Evolutionary conservation across 2,329 filamentous ascomycete genomes (phyloP), one percentile per base, ranked within the genome.

Genomic region (Tothia fuscella): DNA sequence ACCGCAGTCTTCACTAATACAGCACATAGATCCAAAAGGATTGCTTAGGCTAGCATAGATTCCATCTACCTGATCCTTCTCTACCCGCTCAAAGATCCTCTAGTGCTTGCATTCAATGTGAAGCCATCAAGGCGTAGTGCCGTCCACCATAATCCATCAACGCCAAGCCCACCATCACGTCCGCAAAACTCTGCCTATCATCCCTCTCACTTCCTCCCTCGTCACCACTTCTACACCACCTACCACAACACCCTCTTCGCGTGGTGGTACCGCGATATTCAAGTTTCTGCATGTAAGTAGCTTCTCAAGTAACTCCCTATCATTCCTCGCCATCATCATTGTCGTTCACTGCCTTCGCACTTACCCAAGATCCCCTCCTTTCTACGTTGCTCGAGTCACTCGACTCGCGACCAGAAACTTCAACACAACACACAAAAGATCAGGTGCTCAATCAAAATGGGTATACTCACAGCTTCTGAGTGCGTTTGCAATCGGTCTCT

Each of bases 231-330:
- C 21, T 26, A 26, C 21, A 37, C 17, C 22, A 21, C 28, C 35
- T 17, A 10, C 35, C 35, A 37, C 35, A 19, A 37, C n/a, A 9
- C 26, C 35, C 35, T 19, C 22, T n/a, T 16, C 21, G 6, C 3
- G 22, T 37, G 25, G 14, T 22, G 14, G 9, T 14, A 36, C 25
- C 33, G 33, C 19, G 22, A 17, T 16, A 28, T 6, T 14, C 22
- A 19, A 37, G n/a, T 21, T 16, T 16, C 35, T 5, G 28, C 35
- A n/a, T 10, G 35, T 37, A 26, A 37, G 35, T 37, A 37, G 5
- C 35, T 25, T 37, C n/a, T 4, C 20, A n/a, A 9, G 35, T 22
- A 37, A 9, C 22, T 37, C 28, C 35, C 35, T 17, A 25, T 6
- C 35, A 37, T n/a, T 26, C n/a, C 14, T 14, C 21, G 28, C 10